phyloP scores from a whole-genome alignment of 2,329 filamentous ascomycete genomes.

The Colletotrichum abscissum region DNA sequence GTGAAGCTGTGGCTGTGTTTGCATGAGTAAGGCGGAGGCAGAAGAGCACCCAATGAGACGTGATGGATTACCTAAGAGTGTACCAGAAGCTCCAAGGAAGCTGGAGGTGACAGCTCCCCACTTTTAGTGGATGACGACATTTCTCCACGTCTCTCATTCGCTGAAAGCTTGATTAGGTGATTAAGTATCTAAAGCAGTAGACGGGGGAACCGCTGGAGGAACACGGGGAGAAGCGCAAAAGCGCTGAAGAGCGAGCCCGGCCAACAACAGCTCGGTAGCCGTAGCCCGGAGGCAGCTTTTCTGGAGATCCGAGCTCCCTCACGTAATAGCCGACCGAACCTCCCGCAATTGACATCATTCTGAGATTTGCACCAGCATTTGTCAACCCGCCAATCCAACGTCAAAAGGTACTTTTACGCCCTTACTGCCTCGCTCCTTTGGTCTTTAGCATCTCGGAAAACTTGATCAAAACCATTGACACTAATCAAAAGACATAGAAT shows the following conservation, averaged over 20 bases:
- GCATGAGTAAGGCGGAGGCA: background rate
- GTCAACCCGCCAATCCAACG: conserved; percentile 37
- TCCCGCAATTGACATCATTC: conserved; percentile 34
- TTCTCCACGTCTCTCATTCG: conserved; percentile 22
- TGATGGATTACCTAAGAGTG: conserved; percentile 3
- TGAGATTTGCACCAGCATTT: conserved; percentile 13
- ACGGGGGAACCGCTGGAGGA: background rate
- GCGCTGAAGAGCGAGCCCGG: background rate
- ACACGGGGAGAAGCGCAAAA: conserved; percentile 13
- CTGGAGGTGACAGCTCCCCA: conserved; percentile 20
- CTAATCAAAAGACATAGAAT: conserved; percentile 27
- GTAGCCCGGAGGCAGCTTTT: conserved; percentile 16
- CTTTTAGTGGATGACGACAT: conserved; percentile 32
- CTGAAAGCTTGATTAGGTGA: conserved; percentile 5
- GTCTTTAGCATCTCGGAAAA: background rate
- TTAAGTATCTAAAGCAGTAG: background rate
- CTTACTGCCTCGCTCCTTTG: background rate
- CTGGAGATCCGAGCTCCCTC: conserved; percentile 34
- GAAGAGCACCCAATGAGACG: conserved; percentile 5
- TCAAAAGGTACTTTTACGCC: conserved; percentile 18
- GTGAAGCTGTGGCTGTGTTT: background rate
- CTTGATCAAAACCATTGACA: background rate
- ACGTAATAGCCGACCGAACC: conserved; percentile 34
- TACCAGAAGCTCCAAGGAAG: background rate
- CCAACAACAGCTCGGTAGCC: conserved; percentile 24